Base-by-base conservation (phyloP, 805 yeast species). In the Blastobotrys attinorum region DNA sequence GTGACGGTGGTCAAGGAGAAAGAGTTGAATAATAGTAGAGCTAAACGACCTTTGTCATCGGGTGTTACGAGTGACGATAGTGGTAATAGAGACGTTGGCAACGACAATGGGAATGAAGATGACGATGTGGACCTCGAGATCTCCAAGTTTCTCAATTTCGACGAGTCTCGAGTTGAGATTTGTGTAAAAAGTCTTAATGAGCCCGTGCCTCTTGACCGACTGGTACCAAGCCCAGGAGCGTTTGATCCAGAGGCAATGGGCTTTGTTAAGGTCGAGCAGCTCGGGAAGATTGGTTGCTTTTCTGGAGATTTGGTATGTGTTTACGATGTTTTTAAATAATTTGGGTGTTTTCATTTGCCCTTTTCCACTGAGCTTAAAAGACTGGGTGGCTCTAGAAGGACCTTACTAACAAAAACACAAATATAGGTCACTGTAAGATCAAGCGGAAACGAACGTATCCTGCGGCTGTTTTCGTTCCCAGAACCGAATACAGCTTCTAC, bases 271-370 rank as follows among this genome's bases (percentile, higher is more conserved):
- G 65, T 77, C 1, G 58, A 62, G 8, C 79, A 73, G 36, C 63
- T 86, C 22, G 69, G 76, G 17, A 69, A 67, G 18, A 63, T 83
- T 22, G 83, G 86, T 0, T 67, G 76, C 20, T 76, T 82, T 48
- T 77, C 81, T 45, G 95, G 95, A 3, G 92, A 83, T 55, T 60
- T 73, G 39, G 79, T 77, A 40, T 63, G 31, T 22, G 3, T 13
- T 16, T 20, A 22, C n/a, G n/a, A n/a, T n/a, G n/a, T n/a, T n/a
- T 6, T 17, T n/a, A n/a, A n/a, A n/a, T n/a, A n/a, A n/a, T n/a
- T n/a, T n/a, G n/a, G n/a, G n/a, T n/a, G n/a, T n/a, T n/a, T n/a
- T n/a, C n/a, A n/a, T n/a, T n/a, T n/a, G n/a, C n/a, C n/a, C n/a
- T n/a, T n/a, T n/a, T n/a, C n/a, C n/a, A n/a, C n/a, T n/a, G n/a